Evolutionary conservation across 2,329 filamentous ascomycete species (phyloP).

Genomic region (Celoporthe dispersa): DNA sequence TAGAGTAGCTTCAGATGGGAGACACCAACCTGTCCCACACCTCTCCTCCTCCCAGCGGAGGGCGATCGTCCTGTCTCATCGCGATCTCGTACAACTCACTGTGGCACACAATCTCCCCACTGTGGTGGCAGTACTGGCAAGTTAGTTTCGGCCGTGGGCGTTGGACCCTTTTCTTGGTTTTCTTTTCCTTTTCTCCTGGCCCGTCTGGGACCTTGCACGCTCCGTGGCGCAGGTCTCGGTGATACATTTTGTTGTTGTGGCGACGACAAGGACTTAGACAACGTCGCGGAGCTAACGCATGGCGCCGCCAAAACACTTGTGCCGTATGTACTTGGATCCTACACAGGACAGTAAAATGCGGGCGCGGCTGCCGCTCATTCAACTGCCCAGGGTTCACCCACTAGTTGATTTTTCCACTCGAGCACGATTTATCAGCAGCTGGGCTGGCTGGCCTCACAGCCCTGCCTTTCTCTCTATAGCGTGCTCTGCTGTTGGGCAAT

Average conservation of each 20-base stretch:
- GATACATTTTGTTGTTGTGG: not conserved
- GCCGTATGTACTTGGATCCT: not conserved
- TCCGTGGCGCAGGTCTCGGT: constrained; percentile 8
- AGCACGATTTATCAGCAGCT: not conserved
- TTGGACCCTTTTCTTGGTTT: constrained; percentile 2
- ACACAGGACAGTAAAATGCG: not conserved
- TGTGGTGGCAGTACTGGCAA: not conserved
- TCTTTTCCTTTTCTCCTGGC: too few relatives aligned
- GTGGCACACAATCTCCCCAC: not conserved
- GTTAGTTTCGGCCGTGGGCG: constrained; percentile 12
- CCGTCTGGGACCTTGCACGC: not conserved
- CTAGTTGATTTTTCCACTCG: not conserved
- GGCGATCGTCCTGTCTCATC: not conserved
- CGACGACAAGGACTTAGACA: not conserved
- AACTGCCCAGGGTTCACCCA: not conserved
- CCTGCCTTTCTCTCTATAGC: not conserved
- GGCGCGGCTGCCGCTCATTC: not conserved
- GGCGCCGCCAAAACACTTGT: not conserved
- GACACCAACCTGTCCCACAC: not conserved
- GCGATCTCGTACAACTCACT: constrained; percentile 5
- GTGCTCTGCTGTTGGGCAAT: not conserved
- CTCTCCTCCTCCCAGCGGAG: not conserved
- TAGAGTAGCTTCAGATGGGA: not conserved
- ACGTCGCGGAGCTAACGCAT: too few relatives aligned
- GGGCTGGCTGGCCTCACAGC: not conserved